Conservation (phyloP, 75 land plant genomes). For the Cupressus sempervirens region DNA sequence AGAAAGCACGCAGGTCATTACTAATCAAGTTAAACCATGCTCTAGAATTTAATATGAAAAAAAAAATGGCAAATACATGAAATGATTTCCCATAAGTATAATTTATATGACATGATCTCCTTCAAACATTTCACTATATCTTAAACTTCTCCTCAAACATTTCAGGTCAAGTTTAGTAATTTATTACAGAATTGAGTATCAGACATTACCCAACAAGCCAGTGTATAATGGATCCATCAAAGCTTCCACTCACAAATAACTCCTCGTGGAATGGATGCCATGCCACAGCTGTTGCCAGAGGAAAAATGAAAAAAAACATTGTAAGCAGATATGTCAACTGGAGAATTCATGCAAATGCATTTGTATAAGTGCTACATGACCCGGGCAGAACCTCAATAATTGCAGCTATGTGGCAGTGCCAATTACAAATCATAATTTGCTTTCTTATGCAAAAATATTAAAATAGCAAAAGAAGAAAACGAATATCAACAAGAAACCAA, state of each 20-base stretch:
- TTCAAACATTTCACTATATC: not conserved
- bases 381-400: not conserved
- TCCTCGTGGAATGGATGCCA: slow-evolving; percentile 99
- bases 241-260: slow-evolving; percentile 97
- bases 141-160: not conserved
- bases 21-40: not conserved
- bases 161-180: not conserved
- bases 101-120: not conserved
- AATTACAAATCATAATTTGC: not conserved
- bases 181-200: not conserved
- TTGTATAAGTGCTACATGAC: not conserved
- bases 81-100: not conserved
- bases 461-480: not conserved
- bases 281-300: slow-evolving; percentile 69
- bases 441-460: not conserved
- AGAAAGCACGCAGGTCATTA: not conserved
- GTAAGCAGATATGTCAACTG: not conserved
- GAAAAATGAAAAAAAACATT: not conserved
- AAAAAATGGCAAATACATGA: not conserved
- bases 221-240: slow-evolving; percentile 92
- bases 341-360: not conserved
- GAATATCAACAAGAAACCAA: too few species aligned
- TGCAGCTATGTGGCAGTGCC: not conserved
- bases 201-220: slow-evolving; percentile 95
- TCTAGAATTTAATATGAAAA: not conserved